Conservation (phyloP, 108 stramenopile species). For the Seminavis robusta region DNA sequence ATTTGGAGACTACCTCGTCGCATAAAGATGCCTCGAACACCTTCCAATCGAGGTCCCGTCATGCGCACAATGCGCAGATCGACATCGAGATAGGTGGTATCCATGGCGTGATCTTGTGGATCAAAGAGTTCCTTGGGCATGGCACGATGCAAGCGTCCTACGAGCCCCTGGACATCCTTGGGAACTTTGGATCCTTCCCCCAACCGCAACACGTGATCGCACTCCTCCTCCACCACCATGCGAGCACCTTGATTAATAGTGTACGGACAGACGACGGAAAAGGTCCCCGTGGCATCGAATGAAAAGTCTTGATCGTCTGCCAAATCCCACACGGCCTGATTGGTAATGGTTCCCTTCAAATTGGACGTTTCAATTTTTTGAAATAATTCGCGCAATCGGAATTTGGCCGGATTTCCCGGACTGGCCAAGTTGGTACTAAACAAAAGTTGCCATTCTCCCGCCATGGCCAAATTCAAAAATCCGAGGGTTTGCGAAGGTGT, state of each 20-base stretch:
- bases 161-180: slow-evolving; percentile 42
- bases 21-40: slow-evolving; percentile 66
- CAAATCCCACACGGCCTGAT: slow-evolving; percentile 52
- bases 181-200: slow-evolving; percentile 47
- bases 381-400: slow-evolving; percentile 37
- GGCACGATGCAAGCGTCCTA: slow-evolving; percentile 45
- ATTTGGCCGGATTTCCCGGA: slow-evolving; percentile 10
- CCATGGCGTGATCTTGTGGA: slow-evolving; percentile 58
- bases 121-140: slow-evolving; percentile 73
- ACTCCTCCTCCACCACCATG: slow-evolving; percentile 40
- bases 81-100: slow-evolving; percentile 71
- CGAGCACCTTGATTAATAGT: slow-evolving; percentile 66
- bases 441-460: slow-evolving; percentile 74
- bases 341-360: slow-evolving; percentile 47
- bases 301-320: slow-evolving; percentile 30
- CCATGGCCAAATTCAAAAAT: slow-evolving; percentile 63
- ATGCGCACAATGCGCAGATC: slow-evolving; percentile 63
- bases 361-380: slow-evolving; percentile 46
- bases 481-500: slow-evolving; percentile 61
- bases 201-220: slow-evolving; percentile 42
- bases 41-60: slow-evolving; percentile 57
- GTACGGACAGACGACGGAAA: slow-evolving; percentile 47
- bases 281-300: slow-evolving; percentile 54
- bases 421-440: slow-evolving; percentile 61
- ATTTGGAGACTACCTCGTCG: slow-evolving; percentile 44